phyloP scores from a whole-genome alignment of 306 rosid species.

The Begonia masoniana region DNA sequence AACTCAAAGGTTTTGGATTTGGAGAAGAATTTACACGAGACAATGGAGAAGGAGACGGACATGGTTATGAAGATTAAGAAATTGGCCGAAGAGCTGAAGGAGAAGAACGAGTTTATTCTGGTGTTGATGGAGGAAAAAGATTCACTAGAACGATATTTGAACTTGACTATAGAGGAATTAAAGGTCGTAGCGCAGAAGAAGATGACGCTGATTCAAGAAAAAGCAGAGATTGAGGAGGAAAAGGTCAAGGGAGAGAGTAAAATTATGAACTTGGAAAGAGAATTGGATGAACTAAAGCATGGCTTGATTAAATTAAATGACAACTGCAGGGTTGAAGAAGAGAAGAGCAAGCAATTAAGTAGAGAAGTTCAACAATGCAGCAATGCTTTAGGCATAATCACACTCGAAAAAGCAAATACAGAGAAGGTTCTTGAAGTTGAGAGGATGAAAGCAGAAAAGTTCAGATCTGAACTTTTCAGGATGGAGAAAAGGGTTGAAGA shows the following conservation, averaged over 20 bases:
- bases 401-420: constrained; percentile 14
- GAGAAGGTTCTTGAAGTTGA: constrained; percentile 29
- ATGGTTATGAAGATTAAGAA: constrained; percentile 20
- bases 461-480: constrained; percentile 19
- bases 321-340: constrained; percentile 15
- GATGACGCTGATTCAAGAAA: constrained; percentile 16
- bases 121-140: constrained; percentile 18
- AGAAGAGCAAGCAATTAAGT: constrained; percentile 21
- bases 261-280: constrained; percentile 22
- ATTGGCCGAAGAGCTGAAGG: constrained; percentile 23
- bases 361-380: constrained; percentile 17
- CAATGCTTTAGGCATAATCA: constrained; percentile 12
- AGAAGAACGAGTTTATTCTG: constrained; percentile 26
- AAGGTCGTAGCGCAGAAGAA: constrained; percentile 15
- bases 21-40: constrained; percentile 22
- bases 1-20: constrained; percentile 12
- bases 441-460: constrained; percentile 24
- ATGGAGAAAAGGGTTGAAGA: constrained; percentile 25
- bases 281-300: constrained; percentile 18
- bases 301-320: constrained; percentile 9
- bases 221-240: constrained; percentile 25
- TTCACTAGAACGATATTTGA: constrained; percentile 8
- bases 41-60: constrained; percentile 17
- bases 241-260: constrained; percentile 19
- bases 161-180: constrained; percentile 15